Conservation (phyloP, 306 rosid genomes). For the Fragaria nilgerrensis region DNA sequence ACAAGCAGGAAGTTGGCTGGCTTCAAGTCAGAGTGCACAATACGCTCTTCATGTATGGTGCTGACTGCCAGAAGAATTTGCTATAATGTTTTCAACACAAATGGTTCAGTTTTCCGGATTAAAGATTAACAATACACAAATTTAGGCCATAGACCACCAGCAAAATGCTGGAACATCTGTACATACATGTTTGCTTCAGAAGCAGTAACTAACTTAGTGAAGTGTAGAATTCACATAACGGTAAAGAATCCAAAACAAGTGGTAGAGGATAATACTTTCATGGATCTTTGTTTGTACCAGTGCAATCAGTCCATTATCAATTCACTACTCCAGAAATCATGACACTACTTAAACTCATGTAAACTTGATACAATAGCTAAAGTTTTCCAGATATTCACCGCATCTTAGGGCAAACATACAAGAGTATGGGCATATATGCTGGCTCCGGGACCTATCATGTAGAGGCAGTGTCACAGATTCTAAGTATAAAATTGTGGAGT, state of each 20-base stretch:
- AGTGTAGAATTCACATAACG: neutral
- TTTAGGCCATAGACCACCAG: neutral
- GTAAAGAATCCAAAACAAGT: neutral
- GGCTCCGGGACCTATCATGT: neutral
- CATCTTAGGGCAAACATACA: neutral
- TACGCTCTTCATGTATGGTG: conserved; percentile 92
- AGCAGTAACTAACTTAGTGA: neutral
- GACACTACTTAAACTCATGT: neutral
- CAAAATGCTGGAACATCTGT: neutral
- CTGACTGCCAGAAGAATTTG: conserved; percentile 93
- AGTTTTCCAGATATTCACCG: neutral
- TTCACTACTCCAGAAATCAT: neutral
- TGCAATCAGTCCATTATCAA: neutral
- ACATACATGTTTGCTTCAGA: neutral
- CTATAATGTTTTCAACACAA: conserved; percentile 47
- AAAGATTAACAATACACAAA: neutral
- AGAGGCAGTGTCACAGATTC: neutral
- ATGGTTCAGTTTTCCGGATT: conserved; percentile 10
- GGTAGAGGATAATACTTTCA: neutral
- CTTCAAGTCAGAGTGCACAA: conserved; percentile 96
- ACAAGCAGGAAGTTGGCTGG: conserved; percentile 97
- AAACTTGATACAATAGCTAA: neutral
- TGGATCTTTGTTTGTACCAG: neutral
- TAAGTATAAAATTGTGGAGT: conserved; percentile 4
- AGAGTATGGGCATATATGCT: neutral